Base-by-base conservation (phyloP, 139 green algal genomes). In the Micromonas commoda region DNA sequence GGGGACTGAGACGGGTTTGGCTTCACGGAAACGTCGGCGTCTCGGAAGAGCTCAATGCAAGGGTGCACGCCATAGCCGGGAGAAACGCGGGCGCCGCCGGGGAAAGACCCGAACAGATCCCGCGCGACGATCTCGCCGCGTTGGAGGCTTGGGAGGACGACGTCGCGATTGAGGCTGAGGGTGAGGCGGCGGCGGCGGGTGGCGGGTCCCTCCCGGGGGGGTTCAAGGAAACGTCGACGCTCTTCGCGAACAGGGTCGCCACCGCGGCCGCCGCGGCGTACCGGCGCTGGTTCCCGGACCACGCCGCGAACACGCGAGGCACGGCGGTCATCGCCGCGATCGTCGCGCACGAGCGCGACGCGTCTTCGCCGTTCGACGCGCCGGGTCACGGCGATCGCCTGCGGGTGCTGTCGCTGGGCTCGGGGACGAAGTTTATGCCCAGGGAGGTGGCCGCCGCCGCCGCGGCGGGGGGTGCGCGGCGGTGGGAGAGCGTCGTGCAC, bases 341-440 rank as follows among this genome's bases (percentile, higher is more conserved):
- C 19, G 29, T 73, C 33, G 66, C 66, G 66, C 33, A 51, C 2
- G 32, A 73, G 9, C 2, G 3, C 32, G 53, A 24, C 6, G 23
- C 63, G 28, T 34, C 21, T 16, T 9, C 9, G 9, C 45, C 45
- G 45, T 9, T 23, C 45, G 9, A 57, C 45, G 45, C 9, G n/a
- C n/a, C n/a, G 9, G 45, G 45, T 16, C 9, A 16, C 45, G 45
- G 16, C 45, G 45, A 57, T 70, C 24, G 1, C 21, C 16, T 70
- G 31, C 31, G 34, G 34, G 63, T 70, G 1, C 1, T 34, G 5
- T 54, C 29, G 31, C 33, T 73, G 16, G 66, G 66, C 33, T 31
- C 53, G 20, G 66, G 66, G n/a, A 73, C 66, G 1, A 73, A 73
- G 33, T 73, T 73, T 35, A 20, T 73, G n/a, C 66, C 66, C 3